phyloP scores from a whole-genome alignment of 2,329 filamentous ascomycete species.

The Drechslera avenae region DNA sequence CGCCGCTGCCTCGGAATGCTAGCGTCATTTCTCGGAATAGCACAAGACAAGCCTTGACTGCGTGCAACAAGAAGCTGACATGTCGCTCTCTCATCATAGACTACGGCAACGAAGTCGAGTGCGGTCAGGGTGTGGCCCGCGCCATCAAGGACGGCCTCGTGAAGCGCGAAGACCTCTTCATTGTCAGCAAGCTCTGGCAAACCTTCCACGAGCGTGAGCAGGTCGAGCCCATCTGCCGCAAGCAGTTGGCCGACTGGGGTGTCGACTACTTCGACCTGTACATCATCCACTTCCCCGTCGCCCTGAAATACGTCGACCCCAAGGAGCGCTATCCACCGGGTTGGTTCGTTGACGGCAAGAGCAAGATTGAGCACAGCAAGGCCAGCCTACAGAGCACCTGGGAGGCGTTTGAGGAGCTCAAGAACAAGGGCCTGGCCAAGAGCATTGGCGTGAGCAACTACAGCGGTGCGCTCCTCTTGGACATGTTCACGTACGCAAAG shows the following conservation, averaged over 20 bases:
- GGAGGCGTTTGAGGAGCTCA: constrained; percentile 50
- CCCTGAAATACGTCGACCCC: constrained; percentile 64
- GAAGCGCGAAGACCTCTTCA: constrained; percentile 76
- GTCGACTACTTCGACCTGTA: constrained; percentile 50
- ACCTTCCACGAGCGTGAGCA: constrained; percentile 82
- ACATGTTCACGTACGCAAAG: constrained; percentile 59
- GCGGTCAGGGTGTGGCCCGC: constrained; percentile 44
- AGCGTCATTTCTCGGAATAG: constrained; percentile 16
- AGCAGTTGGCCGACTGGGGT: constrained; percentile 49
- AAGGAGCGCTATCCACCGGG: constrained; percentile 45
- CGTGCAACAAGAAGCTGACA: constrained; percentile 1
- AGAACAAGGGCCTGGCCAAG: constrained; percentile 43
- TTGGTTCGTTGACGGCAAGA: constrained; percentile 43
- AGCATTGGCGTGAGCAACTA: constrained; percentile 48
- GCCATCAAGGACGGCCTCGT: constrained; percentile 48
- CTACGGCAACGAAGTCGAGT: constrained; percentile 48
- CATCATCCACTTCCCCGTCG: constrained; percentile 87
- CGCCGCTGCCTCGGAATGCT: constrained; percentile 21
- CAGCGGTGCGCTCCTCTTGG: constrained; percentile 53
- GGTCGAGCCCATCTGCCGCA: constrained; percentile 76
- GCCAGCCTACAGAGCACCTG: constrained; percentile 45
- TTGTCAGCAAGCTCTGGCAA: constrained; percentile 94
- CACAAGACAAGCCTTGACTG: neutral
- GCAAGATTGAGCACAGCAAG: constrained; percentile 46
- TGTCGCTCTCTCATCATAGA: constrained; percentile 27